Base-by-base conservation (phyloP, 345 rosid genomes). In the Tarenaya hassleriana region DNA sequence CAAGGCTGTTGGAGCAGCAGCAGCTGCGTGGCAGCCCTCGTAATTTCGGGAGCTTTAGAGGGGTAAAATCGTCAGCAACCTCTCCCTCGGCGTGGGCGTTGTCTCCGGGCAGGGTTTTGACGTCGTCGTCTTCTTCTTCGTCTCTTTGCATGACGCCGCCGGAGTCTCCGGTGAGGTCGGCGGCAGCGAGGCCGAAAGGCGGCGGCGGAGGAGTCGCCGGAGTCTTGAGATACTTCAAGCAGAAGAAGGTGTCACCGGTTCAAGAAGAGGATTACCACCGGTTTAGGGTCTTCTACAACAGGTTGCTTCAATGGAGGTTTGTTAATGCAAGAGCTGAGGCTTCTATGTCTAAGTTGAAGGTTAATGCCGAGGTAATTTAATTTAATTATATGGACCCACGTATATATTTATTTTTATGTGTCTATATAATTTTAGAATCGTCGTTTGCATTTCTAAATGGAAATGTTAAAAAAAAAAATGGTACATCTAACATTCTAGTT, bases 71-170 rank as follows among this genome's bases (percentile, higher is more conserved):
- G 0, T 65, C 70, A 7, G 48, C 67, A 8, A 60, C 34, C 15
- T 73, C 84, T 10, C 75, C 84, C 0, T 89, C 92, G 0, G 89
- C 97, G 5, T 83, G 94, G 97, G 84, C 84, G 4, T 66, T 82
- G 55, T 88, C 91, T 1, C 84, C 86, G 0, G 94, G 91, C n/a
- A 69, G 91, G 41, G 43, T 44, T 61, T 42, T 56, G 0, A 61
- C 49, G 19, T 16, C 29, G 58, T 58, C 52, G 21, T 32, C 34
- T 9, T 7, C 43, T 45, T 8, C 21, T 4, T 52, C 64, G n/a
- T 56, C 72, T 15, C 58, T 50, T 42, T 65, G 53, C 11, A 20
- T 61, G 55, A 55, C 56, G 11, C 49, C 67, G 3, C 68, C 76
- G 17, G 70, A 69, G 45, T 55, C 71, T 1, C 60, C 62, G 16